Evolutionary conservation across 1,284 basidiomycete species (phyloP).

Genomic region (Boletellus deceptivus): DNA sequence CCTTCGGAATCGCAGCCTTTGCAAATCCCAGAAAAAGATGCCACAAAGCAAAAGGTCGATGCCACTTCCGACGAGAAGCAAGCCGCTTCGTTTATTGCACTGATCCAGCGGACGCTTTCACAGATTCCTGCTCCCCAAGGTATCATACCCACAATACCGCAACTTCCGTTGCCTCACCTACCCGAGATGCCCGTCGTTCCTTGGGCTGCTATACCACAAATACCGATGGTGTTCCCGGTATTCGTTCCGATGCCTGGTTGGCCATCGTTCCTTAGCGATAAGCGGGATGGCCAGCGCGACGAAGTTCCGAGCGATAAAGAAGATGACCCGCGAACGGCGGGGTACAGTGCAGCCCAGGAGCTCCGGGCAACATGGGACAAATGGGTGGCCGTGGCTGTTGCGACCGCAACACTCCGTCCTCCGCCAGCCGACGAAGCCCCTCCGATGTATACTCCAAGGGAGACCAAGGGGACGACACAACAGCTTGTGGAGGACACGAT

Average conservation of each 20-base stretch:
- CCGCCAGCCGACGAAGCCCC: slow-evolving; percentile 55
- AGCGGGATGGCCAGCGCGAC: slow-evolving; percentile 35
- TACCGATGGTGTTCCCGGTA: slow-evolving; percentile 78
- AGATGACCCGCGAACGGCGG: slow-evolving; percentile 34
- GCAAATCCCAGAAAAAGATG: slow-evolving; percentile 25
- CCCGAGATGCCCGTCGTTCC: slow-evolving; percentile 53
- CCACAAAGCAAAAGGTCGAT: slow-evolving; percentile 10
- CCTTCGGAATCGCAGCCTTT: slow-evolving; percentile 1
- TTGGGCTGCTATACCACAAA: slow-evolving; percentile 69
- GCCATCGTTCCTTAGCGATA: slow-evolving; percentile 58
- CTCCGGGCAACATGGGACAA: slow-evolving; percentile 71
- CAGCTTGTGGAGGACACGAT: slow-evolving; percentile 6
- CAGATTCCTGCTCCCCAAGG: slow-evolving; percentile 62
- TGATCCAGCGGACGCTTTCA: slow-evolving; percentile 72
- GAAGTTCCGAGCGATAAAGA: slow-evolving; percentile 32
- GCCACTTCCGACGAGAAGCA: slow-evolving; percentile 59
- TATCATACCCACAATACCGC: slow-evolving; percentile 55
- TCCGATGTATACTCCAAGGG: slow-evolving; percentile 66
- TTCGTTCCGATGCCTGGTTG: slow-evolving; percentile 70
- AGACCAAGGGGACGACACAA: slow-evolving; percentile 27
- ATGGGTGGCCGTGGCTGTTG: slow-evolving; percentile 57
- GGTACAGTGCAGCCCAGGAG: slow-evolving; percentile 53
- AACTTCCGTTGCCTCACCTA: slow-evolving; percentile 55
- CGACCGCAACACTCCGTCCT: slow-evolving; percentile 45
- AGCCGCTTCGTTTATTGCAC: slow-evolving; percentile 64